Evolutionary conservation across 192 early-diverging fungal genomes (phyloP).

Genomic region (Coemansia sp.): DNA sequence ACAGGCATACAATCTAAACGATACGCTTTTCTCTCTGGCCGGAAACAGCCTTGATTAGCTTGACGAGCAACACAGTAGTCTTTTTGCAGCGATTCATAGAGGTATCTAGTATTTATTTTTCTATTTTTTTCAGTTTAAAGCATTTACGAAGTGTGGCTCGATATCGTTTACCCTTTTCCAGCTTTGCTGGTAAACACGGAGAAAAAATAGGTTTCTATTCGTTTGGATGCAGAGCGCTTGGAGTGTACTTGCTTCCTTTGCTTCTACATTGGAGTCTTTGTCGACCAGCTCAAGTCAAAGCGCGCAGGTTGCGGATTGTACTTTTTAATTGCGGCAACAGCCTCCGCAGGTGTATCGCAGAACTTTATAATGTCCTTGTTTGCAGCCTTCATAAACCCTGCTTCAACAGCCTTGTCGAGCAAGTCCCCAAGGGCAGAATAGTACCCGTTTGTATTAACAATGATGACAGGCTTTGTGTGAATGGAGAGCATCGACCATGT

Average conservation of each 20-base stretch:
- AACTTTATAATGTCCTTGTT: constrained; percentile 60
- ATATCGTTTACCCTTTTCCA: too few species aligned
- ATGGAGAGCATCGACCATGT: constrained; percentile 81
- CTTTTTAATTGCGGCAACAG: constrained; percentile 55
- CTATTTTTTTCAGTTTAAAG: background rate
- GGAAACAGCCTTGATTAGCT: background rate
- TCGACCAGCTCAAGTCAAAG: constrained; percentile 58
- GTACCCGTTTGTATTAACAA: constrained; percentile 77
- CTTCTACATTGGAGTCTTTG: background rate
- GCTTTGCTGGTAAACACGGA: background rate
- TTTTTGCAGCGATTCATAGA: background rate
- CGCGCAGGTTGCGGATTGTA: constrained; percentile 55
- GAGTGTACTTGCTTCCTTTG: too few species aligned
- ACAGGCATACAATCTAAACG: constrained; percentile 44
- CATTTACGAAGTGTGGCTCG: background rate
- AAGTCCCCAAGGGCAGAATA: constrained; percentile 67
- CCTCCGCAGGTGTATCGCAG: constrained; percentile 61
- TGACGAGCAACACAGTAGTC: background rate
- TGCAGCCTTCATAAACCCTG: constrained; percentile 62
- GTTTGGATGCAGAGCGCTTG: background rate
- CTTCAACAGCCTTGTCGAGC: constrained; percentile 62
- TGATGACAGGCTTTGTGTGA: constrained; percentile 76
- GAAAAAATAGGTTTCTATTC: background rate
- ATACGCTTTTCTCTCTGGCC: constrained; percentile 16
- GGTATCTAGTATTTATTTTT: background rate